Conservation (phyloP, 2,329 filamentous ascomycete species). For the Botrytis pseudocinerea region DNA sequence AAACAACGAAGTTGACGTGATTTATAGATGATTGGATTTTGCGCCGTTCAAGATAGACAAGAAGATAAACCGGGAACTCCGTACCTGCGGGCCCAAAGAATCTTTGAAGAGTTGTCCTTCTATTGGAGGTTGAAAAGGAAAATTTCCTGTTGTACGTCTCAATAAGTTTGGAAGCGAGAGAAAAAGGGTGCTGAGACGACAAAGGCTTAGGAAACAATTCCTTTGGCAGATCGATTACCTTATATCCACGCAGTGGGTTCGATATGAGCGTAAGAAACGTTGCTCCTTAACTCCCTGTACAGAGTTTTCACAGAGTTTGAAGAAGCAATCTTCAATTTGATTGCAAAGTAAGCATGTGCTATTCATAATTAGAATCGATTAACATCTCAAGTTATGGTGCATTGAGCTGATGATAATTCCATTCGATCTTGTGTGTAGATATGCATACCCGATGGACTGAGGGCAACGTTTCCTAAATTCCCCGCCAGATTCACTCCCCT, state of each 20-base stretch:
- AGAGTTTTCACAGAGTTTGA: neutral
- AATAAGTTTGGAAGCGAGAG: neutral
- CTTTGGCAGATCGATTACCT: neutral
- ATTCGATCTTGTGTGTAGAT: neutral
- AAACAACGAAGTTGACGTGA: constrained; percentile 3
- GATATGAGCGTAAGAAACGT: neutral
- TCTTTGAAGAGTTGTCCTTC: neutral
- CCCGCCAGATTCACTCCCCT: neutral
- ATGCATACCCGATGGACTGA: neutral
- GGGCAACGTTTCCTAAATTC: neutral
- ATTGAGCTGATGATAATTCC: too few species aligned
- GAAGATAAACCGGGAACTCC: neutral
- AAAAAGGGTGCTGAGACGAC: neutral
- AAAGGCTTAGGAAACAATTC: neutral
- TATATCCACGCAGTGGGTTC: neutral
- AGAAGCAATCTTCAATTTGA: neutral
- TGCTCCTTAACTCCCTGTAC: neutral
- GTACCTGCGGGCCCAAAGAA: neutral
- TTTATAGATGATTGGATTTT: constrained; percentile 2
- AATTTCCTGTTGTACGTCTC: neutral
- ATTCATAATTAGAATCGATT: neutral
- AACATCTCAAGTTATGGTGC: neutral
- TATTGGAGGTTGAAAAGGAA: neutral
- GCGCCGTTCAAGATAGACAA: neutral
- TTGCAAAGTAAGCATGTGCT: neutral